Evolutionary conservation across 1,284 basidiomycete species (phyloP), one percentile per base, ranked within the genome.

Genomic region (Apiotrichum sp.): DNA sequence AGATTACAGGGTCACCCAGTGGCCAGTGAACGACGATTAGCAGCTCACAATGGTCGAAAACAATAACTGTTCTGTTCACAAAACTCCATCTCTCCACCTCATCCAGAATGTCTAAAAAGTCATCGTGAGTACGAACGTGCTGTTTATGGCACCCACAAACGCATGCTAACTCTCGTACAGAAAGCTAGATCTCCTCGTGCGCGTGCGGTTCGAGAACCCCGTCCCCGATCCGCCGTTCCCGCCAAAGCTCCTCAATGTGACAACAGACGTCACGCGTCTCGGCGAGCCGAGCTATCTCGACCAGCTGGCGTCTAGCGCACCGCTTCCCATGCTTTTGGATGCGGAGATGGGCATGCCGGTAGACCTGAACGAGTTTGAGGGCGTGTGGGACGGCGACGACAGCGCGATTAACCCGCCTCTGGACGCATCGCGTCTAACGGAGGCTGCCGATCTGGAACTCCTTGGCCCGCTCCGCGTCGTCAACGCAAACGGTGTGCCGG

Each of bases 271-370:
- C 10, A 50, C 60, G 35, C 87, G 93, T 41, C 91, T 95, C 74
- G 87, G 89, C 29, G 83, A 83, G 33, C 87, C 89, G 14, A 86
- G 87, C 66, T 93, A 92, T 65, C 81, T 93, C 31, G 84, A 88
- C 61, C 81, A 85, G 16, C 78, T 96, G 43, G 87, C 88, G 1
- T 84, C 86, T 49, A 87, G 88, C 47, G 84, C 85, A 6, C 86
- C 87, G 0, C 73, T 95, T 9, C 91, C 93, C 0, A 91, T 97
- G 88, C 86, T 96, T 58, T 86, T 95, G 1, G 93, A 97, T 67
- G 87, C 88, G 1, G 93, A 97, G 72, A 86, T 87, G 67, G 93
- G 93, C 1, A 93, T 97, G 90, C 91, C 92, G 0, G 77, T 97
- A 29, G 89, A 96, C 70, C 75, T 95, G 48, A 86, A 87, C 29